These are phyloP conservation scores for Cryptococcus sp. DNA, from an alignment of 1,284 basidiomycete species.

Conservation along the genomic window DNA sequence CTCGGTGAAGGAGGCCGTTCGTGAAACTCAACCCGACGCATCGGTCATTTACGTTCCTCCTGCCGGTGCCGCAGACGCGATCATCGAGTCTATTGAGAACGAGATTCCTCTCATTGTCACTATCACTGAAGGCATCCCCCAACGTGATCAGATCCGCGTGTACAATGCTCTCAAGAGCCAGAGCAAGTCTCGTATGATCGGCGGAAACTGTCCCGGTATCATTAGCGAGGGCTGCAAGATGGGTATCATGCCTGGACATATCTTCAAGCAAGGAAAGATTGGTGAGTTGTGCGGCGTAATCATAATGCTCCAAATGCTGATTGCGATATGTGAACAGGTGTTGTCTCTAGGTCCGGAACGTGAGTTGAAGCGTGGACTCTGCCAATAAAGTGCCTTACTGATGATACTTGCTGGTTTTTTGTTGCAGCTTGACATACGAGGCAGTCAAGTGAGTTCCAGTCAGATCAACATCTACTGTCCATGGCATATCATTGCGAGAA, in stretches of 20 bases:
- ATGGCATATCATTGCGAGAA: not conserved
- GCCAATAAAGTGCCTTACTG: not conserved
- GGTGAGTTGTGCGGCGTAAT: constrained; percentile 58
- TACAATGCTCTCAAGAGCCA: constrained; percentile 92
- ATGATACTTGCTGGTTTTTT: not conserved
- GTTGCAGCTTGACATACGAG: constrained; percentile 50
- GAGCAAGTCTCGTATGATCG: constrained; percentile 90
- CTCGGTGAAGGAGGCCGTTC: constrained; percentile 85
- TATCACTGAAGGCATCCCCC: constrained; percentile 96
- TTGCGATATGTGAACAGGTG: constrained; percentile 59
- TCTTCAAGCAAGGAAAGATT: constrained; percentile 92
- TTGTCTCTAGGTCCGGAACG: constrained; percentile 96
- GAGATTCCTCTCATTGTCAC: constrained; percentile 96
- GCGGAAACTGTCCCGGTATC: constrained; percentile 93
- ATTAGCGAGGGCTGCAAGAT: constrained; percentile 99
- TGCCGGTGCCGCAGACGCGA: constrained; percentile 87
- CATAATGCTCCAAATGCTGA: not conserved
- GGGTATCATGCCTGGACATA: constrained; percentile 98
- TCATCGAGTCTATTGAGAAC: constrained; percentile 95
- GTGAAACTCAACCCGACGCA: constrained; percentile 81
- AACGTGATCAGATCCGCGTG: constrained; percentile 91
- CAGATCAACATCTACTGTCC: not conserved
- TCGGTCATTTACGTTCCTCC: constrained; percentile 95
- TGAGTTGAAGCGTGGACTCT: constrained; percentile 21
- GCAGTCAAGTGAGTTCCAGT: constrained; percentile 51